phyloP scores from a whole-genome alignment of 352 stramenopile genomes.

The Poterioochromonas sp. region DNA sequence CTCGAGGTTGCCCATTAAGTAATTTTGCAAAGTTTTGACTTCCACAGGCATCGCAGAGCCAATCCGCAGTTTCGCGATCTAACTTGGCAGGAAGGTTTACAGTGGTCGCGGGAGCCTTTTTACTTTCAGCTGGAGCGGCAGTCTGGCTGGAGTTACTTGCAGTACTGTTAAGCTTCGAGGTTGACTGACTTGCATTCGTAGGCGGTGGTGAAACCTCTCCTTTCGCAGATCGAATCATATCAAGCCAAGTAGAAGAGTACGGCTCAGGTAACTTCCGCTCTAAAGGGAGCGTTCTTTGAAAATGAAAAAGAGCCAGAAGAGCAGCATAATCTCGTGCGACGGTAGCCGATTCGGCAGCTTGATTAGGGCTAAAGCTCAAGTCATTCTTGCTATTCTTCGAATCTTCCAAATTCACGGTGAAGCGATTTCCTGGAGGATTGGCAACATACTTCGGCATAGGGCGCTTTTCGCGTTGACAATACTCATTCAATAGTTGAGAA shows the following conservation, averaged over 20 bases:
- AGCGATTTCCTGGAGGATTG: constrained; percentile 32
- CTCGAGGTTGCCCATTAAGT: not conserved
- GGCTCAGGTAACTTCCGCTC: constrained; percentile 91
- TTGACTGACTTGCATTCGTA: not conserved
- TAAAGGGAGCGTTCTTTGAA: constrained; percentile 80
- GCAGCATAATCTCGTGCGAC: constrained; percentile 72
- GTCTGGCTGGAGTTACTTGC: not conserved
- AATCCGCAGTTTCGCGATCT: not conserved
- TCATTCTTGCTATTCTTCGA: constrained; percentile 83
- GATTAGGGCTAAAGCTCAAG: constrained; percentile 71
- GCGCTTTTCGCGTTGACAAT: constrained; percentile 80
- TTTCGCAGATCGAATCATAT: constrained; percentile 34
- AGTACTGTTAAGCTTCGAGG: not conserved
- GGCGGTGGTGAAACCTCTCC: not conserved
- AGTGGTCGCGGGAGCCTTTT: not conserved
- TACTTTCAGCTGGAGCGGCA: not conserved
- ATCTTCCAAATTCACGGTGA: constrained; percentile 73
- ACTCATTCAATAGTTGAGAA: constrained; percentile 82
- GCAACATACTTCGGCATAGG: constrained; percentile 37
- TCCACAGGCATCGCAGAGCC: constrained; percentile 4
- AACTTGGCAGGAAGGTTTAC: not conserved
- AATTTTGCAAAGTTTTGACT: not conserved
- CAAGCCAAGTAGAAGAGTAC: constrained; percentile 79
- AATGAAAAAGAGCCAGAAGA: constrained; percentile 81
- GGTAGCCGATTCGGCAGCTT: constrained; percentile 59